Evolutionary conservation across 345 rosid species (phyloP), one percentile per base, ranked within the genome.

Genomic region (Garcia nutans): DNA sequence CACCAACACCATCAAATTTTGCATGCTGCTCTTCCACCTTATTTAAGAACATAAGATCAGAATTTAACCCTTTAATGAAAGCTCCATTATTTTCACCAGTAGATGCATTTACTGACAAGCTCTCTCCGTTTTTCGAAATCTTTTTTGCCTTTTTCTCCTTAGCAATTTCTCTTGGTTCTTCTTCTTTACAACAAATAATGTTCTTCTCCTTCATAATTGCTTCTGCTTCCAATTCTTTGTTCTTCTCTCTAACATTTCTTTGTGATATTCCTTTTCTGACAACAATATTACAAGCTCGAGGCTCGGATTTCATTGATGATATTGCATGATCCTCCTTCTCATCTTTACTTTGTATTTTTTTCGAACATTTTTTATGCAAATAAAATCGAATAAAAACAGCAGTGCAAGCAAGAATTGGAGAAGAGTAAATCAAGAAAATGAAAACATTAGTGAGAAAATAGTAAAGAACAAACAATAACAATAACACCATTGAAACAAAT

Each of bases 391-490:
- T 61, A 28, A 70, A 76, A 69, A 85, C 74, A 28, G 68, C 61
- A 52, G 84, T 73, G 84, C 78, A 83, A 55, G 79, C 76, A 16
- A 90, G n/a, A 54, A 89, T 33, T 0, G 93, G 93, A 60, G 84
- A 78, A 77, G 87, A 69, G 65, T 65, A 92, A 65, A 91, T 33
- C 83, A 92, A 42, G 73, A 85, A 26, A 77, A 56, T 79, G 87
- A 96, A 90, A 73, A 87, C 67, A 55, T 82, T 79, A 37, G 97
- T 95, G 71, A 84, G 82, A 59, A 86, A 86, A 60, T 78, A 52
- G 47, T 85, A 91, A 57, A 96, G 74, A 33, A 82, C 23, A 77
- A 89, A 79, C 41, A 81, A 57, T 59, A 84, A 71, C 12, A 77
- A 24, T 6, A 81, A 74, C 37, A 80, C 77, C 5, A 78, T 70